These are phyloP conservation scores for Pseudonectria foliicola DNA, from an alignment of 2,329 filamentous ascomycete species.

Conservation along the genomic window DNA sequence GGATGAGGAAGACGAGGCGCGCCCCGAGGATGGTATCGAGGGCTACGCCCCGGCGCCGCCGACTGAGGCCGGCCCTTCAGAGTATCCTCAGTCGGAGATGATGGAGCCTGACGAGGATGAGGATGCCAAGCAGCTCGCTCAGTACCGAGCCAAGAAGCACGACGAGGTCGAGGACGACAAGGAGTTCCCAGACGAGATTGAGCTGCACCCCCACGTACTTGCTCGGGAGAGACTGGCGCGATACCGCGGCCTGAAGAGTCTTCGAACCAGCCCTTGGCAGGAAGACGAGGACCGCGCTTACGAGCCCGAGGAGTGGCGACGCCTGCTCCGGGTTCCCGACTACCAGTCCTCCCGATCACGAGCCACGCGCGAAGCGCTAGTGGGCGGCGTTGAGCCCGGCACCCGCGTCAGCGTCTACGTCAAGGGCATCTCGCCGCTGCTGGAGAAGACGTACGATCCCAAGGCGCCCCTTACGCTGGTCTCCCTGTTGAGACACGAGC, in stretches of 20 bases:
- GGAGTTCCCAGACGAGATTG: constrained; percentile 96
- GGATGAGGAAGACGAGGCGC: constrained; percentile 51
- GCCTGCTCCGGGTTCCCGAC: constrained; percentile 80
- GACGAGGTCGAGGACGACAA: constrained; percentile 82
- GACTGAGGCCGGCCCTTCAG: constrained; percentile 74
- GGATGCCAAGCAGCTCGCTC: constrained; percentile 67
- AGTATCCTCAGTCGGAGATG: constrained; percentile 90
- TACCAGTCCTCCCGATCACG: constrained; percentile 78
- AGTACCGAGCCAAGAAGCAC: constrained; percentile 70
- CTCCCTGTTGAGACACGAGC: constrained; percentile 86
- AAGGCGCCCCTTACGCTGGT: constrained; percentile 62
- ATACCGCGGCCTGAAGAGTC: constrained; percentile 87
- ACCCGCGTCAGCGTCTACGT: constrained; percentile 78
- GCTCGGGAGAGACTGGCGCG: constrained; percentile 78
- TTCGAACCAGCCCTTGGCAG: constrained; percentile 83
- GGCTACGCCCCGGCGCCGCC: constrained; percentile 58
- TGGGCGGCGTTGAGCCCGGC: constrained; percentile 80
- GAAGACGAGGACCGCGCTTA: constrained; percentile 78
- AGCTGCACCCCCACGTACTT: constrained; percentile 79
- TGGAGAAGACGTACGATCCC: constrained; percentile 42
- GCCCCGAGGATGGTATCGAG: constrained; percentile 79
- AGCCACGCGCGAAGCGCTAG: constrained; percentile 71
- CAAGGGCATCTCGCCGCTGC: constrained; percentile 37
- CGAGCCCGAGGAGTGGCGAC: constrained; percentile 84
- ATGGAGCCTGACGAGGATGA: constrained; percentile 82